phyloP scores from a whole-genome alignment of 768 basidiomycete species.

The Cytidiella melzeri region DNA sequence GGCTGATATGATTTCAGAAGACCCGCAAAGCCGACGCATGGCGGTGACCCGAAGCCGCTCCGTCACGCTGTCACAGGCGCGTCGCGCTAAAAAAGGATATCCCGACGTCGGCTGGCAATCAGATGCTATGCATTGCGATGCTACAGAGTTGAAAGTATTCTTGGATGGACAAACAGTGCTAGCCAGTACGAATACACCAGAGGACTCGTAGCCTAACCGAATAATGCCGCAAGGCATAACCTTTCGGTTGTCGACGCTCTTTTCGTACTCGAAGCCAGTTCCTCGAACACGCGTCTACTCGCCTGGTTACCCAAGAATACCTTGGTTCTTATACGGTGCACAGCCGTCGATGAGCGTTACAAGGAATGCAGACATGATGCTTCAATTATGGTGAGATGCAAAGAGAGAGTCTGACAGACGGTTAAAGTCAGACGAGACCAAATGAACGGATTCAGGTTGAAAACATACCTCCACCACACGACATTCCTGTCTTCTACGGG shows the following conservation, averaged over 20 bases:
- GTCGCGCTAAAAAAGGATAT: too few species aligned
- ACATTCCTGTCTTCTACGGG: slow-evolving; percentile 47
- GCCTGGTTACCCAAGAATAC: slow-evolving; percentile 49
- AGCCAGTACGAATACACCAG: background rate
- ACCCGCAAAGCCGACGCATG: too few species aligned
- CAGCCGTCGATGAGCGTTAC: slow-evolving; percentile 52
- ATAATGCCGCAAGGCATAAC: slow-evolving; percentile 2
- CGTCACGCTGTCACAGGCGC: too few species aligned
- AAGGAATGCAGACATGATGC: slow-evolving; percentile 70
- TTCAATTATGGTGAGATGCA: slow-evolving; percentile 54
- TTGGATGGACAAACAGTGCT: too few species aligned
- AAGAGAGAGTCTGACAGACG: slow-evolving; percentile 49
- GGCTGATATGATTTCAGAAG: too few species aligned
- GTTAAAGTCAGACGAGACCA: too few species aligned
- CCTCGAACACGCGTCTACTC: slow-evolving; percentile 60
- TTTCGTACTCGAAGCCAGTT: slow-evolving; percentile 47
- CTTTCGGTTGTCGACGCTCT: slow-evolving; percentile 32
- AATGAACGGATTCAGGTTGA: background rate
- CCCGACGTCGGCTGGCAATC: too few species aligned
- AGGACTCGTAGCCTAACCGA: background rate
- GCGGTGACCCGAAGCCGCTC: too few species aligned
- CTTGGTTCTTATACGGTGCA: slow-evolving; percentile 37
- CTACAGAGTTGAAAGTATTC: too few species aligned
- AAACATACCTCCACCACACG: slow-evolving; percentile 52
- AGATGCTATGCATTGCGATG: too few species aligned